Base-by-base conservation (phyloP, 805 yeast species). In the Ogataea parapolymorpha region DNA sequence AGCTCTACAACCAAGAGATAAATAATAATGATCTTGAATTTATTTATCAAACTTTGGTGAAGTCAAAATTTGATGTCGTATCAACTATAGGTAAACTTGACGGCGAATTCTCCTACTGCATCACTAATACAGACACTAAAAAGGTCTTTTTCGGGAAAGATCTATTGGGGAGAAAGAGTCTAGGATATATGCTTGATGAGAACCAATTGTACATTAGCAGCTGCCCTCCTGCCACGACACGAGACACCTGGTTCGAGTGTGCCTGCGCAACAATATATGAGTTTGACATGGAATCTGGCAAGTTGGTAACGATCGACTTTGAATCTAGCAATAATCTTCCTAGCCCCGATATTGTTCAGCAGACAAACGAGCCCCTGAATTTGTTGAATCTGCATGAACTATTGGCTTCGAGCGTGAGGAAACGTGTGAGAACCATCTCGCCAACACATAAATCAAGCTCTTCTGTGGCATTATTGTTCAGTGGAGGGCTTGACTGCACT, bases 401-500 rank as follows among this genome's bases (percentile, higher is more conserved):
- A 0, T 52, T 82, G 12, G 53, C 53, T 1, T 25, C 45, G 0
- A 61, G 85, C 1, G 76, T 81, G 2, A 35, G 49, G 1, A 55
- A 67, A n/a, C 66, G 93, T 43, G 73, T 80, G n/a, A 56, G 62
- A 8, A 72, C 85, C 0, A 82, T 85, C 5, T 73, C 72, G 43
- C 90, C 93, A 2, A 41, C 75, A 2, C 74, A 71, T 42, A 46
- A 59, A 9, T 48, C 58, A 0, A 60, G 60, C 31, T 59, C 67
- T 1, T 60, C 62, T 5, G 62, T 81, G 31, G 84, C 85, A 0
- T 67, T 93, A 0, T 62, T 93, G 24, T 93, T 90, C 56, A 87
- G 96, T 32, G 99, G 99, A 2, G 99, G 99, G 0, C 67, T 93
- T 4, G 99, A 93, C 56, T 93, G 99, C 60, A 82, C 97, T 0